Evolutionary conservation across 2,329 filamentous ascomycete species (phyloP).

Genomic region (Sordariomycetes sp.): DNA sequence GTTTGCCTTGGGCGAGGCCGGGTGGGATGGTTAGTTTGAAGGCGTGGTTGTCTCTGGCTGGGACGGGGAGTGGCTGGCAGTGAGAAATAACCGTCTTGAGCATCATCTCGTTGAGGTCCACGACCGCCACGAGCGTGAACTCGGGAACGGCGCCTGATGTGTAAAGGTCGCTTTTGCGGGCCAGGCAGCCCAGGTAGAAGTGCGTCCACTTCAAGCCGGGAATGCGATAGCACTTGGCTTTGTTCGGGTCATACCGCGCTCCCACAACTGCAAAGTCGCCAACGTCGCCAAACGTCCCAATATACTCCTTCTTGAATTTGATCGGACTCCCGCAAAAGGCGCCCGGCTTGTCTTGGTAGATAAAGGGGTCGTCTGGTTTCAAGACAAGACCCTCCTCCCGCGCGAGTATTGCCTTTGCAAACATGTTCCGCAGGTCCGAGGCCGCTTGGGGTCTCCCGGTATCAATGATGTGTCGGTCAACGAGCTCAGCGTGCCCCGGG

Average conservation of each 20-base stretch:
- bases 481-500: conserved; percentile 54
- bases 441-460: conserved; percentile 44
- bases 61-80: conserved; percentile 31
- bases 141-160: conserved; percentile 39
- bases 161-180: conserved; percentile 52
- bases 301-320: conserved; percentile 82
- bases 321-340: conserved; percentile 46
- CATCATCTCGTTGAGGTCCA: conserved; percentile 42
- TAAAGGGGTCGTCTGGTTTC: conserved; percentile 73
- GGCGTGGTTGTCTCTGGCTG: conserved; percentile 21
- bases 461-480: conserved; percentile 56
- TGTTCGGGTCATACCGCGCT: conserved; percentile 56
- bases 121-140: conserved; percentile 57
- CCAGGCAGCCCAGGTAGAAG: conserved; percentile 68
- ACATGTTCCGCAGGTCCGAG: conserved; percentile 47
- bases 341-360: conserved; percentile 36
- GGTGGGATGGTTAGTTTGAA: conserved; percentile 36
- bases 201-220: conserved; percentile 61
- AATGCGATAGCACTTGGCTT: conserved; percentile 44
- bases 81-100: conserved; percentile 38
- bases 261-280: conserved; percentile 76
- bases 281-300: conserved; percentile 66
- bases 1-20: conserved; percentile 27
- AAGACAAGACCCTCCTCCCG: conserved; percentile 71
- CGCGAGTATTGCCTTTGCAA: conserved; percentile 54